Base-by-base conservation (phyloP, 2,329 filamentous ascomycete species). In the Talaromyces sp. region DNA sequence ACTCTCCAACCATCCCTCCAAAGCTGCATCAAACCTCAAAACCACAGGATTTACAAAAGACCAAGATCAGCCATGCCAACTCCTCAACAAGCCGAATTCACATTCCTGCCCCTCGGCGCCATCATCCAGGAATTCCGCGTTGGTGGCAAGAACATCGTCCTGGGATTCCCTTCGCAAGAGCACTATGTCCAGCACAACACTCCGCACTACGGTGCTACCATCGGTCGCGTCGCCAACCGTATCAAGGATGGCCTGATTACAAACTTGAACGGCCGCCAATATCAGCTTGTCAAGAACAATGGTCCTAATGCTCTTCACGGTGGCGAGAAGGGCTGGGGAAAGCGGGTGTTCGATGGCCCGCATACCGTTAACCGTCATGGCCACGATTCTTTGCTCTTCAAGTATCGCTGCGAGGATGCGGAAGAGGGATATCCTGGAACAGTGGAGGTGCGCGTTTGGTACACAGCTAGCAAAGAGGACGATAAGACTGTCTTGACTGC, bases 401-500 rank as follows among this genome's bases (percentile, higher is more conserved):
- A 77, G 17, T 81, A 84, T 56, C 61, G 81, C 45, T 94, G 89
- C 73, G 78, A 82, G 62, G 87, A 97, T 67, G 90, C 89, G 5
- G 93, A 97, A 55, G 88, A 96, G 73, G 90, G 90, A 0, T 97
- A 89, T 71, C 94, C 94, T 0, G 94, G 94, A 1, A 89, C 89
- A 0, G 86, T 97, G 2, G 84, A 92, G 67, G 82, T 86, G 50
- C 85, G 80, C 54, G 86, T 96, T 27, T 86, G 86, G 73, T 99
- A 97, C 72, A 90, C 86, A 0, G 82, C 88, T 0, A 86, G 85
- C 48, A 88, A 85, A 56, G 86, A 91, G 69, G 75, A 82, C 46
- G 77, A 81, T 16, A 86, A 87, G 58, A 85, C 84, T 1, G 84
- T 94, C 17, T 75, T 97, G 52, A 86, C 86, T 51, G 89, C 95